Evolutionary conservation across 352 stramenopile species (phyloP).

Genomic region (Phytophthora cactorum): DNA sequence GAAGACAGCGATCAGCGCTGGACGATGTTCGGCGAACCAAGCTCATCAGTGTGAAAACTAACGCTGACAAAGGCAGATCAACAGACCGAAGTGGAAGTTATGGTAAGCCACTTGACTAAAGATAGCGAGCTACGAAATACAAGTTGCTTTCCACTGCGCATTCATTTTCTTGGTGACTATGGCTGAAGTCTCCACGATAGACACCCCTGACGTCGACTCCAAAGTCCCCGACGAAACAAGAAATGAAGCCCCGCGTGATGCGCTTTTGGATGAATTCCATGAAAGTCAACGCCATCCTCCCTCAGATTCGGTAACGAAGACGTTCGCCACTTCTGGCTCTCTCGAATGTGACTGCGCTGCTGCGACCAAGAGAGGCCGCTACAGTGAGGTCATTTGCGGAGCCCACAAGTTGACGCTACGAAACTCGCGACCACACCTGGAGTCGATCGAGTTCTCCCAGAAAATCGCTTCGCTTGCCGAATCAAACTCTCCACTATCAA

Average conservation of each 20-base stretch:
- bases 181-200: not conserved
- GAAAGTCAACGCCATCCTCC: conserved; percentile 9
- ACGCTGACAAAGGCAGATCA: not conserved
- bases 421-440: conserved; percentile 53
- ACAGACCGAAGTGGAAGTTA: conserved; percentile 15
- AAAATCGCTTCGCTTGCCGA: conserved; percentile 22
- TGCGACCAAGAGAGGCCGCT: conserved; percentile 54
- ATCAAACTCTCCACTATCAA: conserved; percentile 12
- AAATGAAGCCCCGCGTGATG: conserved; percentile 9
- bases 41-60: conserved; percentile 3
- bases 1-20: conserved; percentile 16
- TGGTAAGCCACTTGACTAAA: conserved; percentile 19
- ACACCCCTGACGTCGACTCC: not conserved
- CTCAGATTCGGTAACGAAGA: conserved; percentile 12
- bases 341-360: conserved; percentile 55
- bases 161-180: not conserved
- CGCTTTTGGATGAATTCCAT: conserved; percentile 31
- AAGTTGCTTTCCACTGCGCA: not conserved
- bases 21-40: conserved; percentile 39
- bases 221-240: not conserved
- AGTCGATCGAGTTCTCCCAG: conserved; percentile 37
- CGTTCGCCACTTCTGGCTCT: conserved; percentile 28
- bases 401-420: conserved; percentile 71
- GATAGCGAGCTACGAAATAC: conserved; percentile 13
- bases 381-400: conserved; percentile 51